Evolutionary conservation across 805 yeast species (phyloP), one percentile per base, ranked within the genome.

Genomic region (Lachancea dasiensis): DNA sequence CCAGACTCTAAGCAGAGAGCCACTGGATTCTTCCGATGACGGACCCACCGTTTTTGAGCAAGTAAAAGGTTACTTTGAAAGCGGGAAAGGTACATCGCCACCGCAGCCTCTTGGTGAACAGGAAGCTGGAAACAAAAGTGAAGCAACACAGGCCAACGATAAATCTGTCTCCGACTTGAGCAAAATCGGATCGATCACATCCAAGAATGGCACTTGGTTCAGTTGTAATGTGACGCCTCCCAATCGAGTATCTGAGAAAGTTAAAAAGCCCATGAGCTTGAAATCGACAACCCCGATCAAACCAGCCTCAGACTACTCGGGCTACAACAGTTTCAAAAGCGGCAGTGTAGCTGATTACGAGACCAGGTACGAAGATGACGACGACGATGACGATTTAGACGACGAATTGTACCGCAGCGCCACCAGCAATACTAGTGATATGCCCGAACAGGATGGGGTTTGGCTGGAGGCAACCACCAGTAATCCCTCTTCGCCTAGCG

Each of bases 201-300:
- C 39, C 16, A 37, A 35, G 26, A 33, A 23, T 20, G 34, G 36
- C 15, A 41, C 41, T n/a, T 34, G 44, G 30, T 41, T 41, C 25
- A 36, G 41, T 5, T 41, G 39, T 36, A 41, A 41, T 19, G 44
- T 35, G 29, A 41, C 44, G 8, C 44, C 40, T 14, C 44, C 44
- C 19, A 36, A 27, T n/a, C 23, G 16, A 20, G 13, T 17, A 9
- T 16, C 15, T 8, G 18, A 24, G 17, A 33, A 26, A 11, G 17
- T 23, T 15, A 33, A 23, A 26, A 33, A 22, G 18, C 23, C 23
- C 15, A 28, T 22, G 17, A 36, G 29, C 23, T 14, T 23, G 27
- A 39, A 20, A 25, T 41, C 33, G 23, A 32, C 28, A 19, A 24
- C 28, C 14, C 7, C 13, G 13, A 11, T 11, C 7, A 8, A 26